A percentile compares a stretch with the other conserved stretches of the same genome.
phyloP scores from a whole-genome alignment of 306 rosid species.

The Pterocarpus santalinus region DNA sequence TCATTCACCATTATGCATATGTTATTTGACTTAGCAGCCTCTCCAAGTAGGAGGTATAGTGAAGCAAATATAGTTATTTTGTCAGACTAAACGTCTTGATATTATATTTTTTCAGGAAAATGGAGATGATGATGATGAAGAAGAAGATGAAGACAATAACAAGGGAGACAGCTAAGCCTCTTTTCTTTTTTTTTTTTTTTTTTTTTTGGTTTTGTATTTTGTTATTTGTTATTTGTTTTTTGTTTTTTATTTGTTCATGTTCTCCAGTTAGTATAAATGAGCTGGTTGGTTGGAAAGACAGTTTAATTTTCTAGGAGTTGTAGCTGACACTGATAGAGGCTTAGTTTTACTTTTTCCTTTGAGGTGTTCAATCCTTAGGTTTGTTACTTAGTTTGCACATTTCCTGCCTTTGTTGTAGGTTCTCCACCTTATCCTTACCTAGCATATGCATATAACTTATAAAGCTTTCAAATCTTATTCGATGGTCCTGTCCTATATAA shows the following conservation, averaged over 20 bases:
- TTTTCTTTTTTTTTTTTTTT: not conserved
- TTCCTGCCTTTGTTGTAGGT: not conserved
- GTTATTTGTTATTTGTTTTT: too few relatives aligned
- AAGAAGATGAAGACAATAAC: slow-evolving; percentile 29
- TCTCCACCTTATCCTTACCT: not conserved
- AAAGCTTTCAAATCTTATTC: not conserved
- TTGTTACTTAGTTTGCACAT: not conserved
- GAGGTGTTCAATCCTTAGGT: slow-evolving; percentile 1
- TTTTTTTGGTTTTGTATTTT: not conserved
- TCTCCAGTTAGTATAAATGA: not conserved
- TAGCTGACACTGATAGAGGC: slow-evolving; percentile 4
- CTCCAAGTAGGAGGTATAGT: not conserved
- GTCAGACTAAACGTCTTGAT: not conserved
- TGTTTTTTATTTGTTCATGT: not conserved
- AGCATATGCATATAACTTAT: not conserved
- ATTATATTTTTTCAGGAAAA: slow-evolving; percentile 50
- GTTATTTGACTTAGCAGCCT: not conserved
- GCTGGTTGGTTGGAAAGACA: not conserved
- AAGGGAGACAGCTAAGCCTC: slow-evolving; percentile 37
- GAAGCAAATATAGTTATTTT: too few relatives aligned
- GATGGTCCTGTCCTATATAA: not conserved
- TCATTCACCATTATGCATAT: too few relatives aligned
- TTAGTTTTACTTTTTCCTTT: not conserved
- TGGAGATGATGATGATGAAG: slow-evolving; percentile 46
- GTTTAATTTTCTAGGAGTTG: not conserved